Base-by-base conservation (phyloP, 2,329 filamentous ascomycete species). In the Lasiodiplodia hormozganensis region DNA sequence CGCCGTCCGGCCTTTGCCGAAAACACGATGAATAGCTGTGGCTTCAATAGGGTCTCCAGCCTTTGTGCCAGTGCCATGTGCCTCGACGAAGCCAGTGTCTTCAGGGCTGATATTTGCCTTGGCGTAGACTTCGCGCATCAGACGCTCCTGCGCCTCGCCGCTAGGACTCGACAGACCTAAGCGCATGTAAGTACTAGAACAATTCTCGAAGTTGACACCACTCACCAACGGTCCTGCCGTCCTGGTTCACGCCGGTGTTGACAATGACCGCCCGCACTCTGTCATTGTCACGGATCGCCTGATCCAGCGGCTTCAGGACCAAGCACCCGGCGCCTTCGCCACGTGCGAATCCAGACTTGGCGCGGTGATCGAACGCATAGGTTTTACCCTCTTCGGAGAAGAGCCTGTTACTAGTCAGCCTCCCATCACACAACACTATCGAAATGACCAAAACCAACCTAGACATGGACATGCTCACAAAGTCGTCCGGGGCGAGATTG, bases 261-360 rank as follows among this genome's bases (percentile, higher is more conserved):
- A 78, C 73, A 36, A 85, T 83, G 3, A 85, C 73, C 1, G 80
- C 80, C 4, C 80, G 76, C 34, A 85, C 81, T 0, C 82, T 80
- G 72, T 90, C 87, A 28, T 86, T 86, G 71, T 88, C 86, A 12
- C 79, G 78, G 5, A 90, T 71, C 0, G 89, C 89, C 74, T 88
- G 85, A 6, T 81, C 78, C 0, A 91, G 78, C 1, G 82, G 83
- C 77, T 90, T 90, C 14, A 90, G 74, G 12, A 89, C 74, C 3
- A 90, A 71, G n/a, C 86, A 82, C 0, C 84, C 87, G 31, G 87
- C 81, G 0, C 89, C 89, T 73, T 92, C 89, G 1, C 88, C 89
- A 38, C 89, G 82, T 0, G 85, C 88, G 73, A 91, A 92, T 0
- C 89, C 90, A 69, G 87, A 86, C 21, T 62, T 54, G 21, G 87